Percentiles rank a stretch among this genome's conserved stretches.
Conservation (phyloP, 257 asterid genomes). For the Plectranthus barbatus region DNA sequence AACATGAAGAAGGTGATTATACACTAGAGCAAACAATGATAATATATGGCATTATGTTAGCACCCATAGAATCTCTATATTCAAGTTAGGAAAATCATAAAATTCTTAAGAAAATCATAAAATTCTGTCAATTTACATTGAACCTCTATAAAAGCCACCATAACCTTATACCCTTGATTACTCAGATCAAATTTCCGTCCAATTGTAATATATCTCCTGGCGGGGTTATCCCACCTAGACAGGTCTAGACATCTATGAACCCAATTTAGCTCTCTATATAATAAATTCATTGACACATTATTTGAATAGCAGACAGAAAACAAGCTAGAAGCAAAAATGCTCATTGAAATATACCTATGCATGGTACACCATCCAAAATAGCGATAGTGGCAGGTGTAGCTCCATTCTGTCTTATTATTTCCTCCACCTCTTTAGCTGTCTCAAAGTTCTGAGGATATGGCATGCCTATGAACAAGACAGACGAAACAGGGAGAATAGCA, state of each 20-base stretch:
- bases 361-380: slow-evolving; percentile 78
- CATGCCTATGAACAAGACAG: slow-evolving; percentile 50
- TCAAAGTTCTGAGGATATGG: slow-evolving; percentile 90
- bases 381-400: slow-evolving; percentile 92
- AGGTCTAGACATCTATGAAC: neutral
- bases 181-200: neutral
- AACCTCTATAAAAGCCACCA: neutral
- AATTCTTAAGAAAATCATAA: neutral
- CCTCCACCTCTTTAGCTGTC: slow-evolving; percentile 83
- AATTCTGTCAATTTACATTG: neutral
- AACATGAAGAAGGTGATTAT: neutral
- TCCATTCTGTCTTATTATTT: slow-evolving; percentile 62
- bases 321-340: neutral
- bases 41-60: neutral
- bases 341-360: slow-evolving; percentile 76
- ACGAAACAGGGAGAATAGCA: neutral
- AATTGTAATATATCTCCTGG: neutral
- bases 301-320: neutral
- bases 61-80: neutral
- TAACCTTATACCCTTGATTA: neutral
- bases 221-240: neutral
- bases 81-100: neutral
- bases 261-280: neutral
- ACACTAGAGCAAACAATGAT: neutral
- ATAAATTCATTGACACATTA: neutral